These are phyloP conservation scores for Russula sp. DNA, from an alignment of 768 basidiomycete genomes.

Conservation along the genomic window DNA sequence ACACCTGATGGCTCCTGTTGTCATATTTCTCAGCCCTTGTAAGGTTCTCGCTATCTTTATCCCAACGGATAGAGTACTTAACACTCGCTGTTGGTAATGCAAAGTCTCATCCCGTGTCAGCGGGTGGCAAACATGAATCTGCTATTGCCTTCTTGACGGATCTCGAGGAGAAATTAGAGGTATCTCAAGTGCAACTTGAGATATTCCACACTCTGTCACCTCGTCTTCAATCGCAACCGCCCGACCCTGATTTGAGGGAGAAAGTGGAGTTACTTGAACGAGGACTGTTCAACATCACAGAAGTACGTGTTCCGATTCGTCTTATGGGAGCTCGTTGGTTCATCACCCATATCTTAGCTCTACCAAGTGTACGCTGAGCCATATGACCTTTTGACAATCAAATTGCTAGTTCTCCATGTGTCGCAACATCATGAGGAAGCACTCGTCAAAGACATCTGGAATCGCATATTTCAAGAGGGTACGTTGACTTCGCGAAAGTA, in stretches of 20 bases:
- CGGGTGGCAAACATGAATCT: constrained; percentile 70
- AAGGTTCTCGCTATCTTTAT: constrained; percentile 63
- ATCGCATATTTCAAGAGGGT: constrained; percentile 78
- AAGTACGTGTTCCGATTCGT: constrained; percentile 45
- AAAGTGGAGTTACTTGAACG: constrained; percentile 53
- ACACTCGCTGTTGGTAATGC: constrained; percentile 94
- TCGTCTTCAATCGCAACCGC: constrained; percentile 43
- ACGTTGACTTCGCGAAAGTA: constrained; percentile 23
- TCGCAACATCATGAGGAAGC: constrained; percentile 87
- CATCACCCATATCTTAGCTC: constrained; percentile 42
- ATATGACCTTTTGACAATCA: constrained; percentile 74
- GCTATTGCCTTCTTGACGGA: constrained; percentile 95
- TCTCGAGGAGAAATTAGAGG: constrained; percentile 93
- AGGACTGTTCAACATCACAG: constrained; percentile 70
- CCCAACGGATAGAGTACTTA: constrained; percentile 80
- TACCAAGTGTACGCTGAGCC: constrained; percentile 85
- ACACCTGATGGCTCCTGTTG: neutral
- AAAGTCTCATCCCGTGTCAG: constrained; percentile 84
- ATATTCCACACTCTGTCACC: constrained; percentile 62
- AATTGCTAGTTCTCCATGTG: constrained; percentile 85
- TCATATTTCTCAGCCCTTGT: neutral
- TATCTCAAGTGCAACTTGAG: constrained; percentile 95
- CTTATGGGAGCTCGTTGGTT: neutral
- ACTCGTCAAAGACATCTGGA: constrained; percentile 82
- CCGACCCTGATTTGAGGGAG: constrained; percentile 49